phyloP scores from a whole-genome alignment of 371 early-diverging fungal genomes.

The Basidiobolus meristosporus region DNA sequence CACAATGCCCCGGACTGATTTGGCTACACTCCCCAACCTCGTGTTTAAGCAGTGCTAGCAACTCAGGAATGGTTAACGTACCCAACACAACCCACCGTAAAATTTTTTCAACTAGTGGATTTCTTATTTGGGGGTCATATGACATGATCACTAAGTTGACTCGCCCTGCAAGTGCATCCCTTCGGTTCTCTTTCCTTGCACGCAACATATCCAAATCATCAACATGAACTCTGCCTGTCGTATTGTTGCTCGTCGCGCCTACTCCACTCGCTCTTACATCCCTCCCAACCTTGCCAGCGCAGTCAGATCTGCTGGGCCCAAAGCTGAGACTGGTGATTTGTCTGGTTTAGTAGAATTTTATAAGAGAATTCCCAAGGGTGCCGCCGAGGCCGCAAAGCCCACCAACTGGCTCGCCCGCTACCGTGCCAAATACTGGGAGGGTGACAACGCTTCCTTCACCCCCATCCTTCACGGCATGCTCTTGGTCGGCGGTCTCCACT shows the following conservation, averaged over 20 bases:
- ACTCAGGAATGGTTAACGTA: no score
- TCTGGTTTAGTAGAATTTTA: conserved; percentile 22
- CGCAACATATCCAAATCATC: no score
- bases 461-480: conserved; percentile 25
- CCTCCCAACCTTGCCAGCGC: conserved; percentile 29
- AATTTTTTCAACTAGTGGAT: no score
- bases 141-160: no score
- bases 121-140: no score
- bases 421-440: conserved; percentile 29
- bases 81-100: no score
- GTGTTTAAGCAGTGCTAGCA: no score
- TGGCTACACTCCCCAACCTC: no score
- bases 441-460: conserved; percentile 25
- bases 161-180: no score
- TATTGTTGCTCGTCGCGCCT: conserved; percentile 18
- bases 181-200: no score
- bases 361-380: conserved; percentile 4
- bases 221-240: no score
- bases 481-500: conserved; percentile 16
- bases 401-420: conserved; percentile 12
- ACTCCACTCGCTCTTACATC: conserved; percentile 25
- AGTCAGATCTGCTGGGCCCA: conserved; percentile 6
- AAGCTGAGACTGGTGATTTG: conserved; percentile 13
- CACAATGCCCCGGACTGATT: no score
- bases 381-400: not conserved